Percentiles rank a stretch among this genome's conserved stretches.
phyloP scores from a whole-genome alignment of 2,329 filamentous ascomycete genomes.

The Pyricularia grisea region DNA sequence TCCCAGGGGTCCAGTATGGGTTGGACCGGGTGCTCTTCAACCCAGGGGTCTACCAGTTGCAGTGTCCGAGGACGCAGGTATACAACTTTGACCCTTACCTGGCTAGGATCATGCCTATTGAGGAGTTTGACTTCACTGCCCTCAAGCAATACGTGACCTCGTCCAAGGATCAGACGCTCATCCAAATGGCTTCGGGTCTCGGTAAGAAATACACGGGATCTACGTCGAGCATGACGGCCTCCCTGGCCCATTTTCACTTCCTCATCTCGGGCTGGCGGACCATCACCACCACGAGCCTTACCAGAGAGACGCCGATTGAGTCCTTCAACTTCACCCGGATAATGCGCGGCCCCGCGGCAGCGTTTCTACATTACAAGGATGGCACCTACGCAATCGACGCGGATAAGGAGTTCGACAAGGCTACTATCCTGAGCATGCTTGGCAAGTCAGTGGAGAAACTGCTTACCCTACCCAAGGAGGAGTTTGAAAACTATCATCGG shows the following conservation, averaged over 20 bases:
- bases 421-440: slow-evolving; percentile 82
- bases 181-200: slow-evolving; percentile 55
- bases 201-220: slow-evolving; percentile 83
- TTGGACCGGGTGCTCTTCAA: slow-evolving; percentile 93
- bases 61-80: slow-evolving; percentile 77
- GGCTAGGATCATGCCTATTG: slow-evolving; percentile 82
- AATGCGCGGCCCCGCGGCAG: slow-evolving; percentile 62
- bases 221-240: slow-evolving; percentile 90
- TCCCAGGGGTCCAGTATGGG: slow-evolving; percentile 60
- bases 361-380: slow-evolving; percentile 74
- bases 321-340: slow-evolving; percentile 62
- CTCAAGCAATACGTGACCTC: slow-evolving; percentile 85
- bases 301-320: slow-evolving; percentile 27
- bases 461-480: slow-evolving; percentile 69
- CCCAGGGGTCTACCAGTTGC: slow-evolving; percentile 81
- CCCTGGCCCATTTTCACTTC: slow-evolving; percentile 85
- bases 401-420: slow-evolving; percentile 81
- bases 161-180: slow-evolving; percentile 67
- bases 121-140: slow-evolving; percentile 85
- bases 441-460: slow-evolving; percentile 97
- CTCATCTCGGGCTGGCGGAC: slow-evolving; percentile 76
- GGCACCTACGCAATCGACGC: slow-evolving; percentile 91
- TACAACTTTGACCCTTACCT: slow-evolving; percentile 98
- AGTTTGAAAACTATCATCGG: slow-evolving; percentile 78
- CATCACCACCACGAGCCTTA: slow-evolving; percentile 62